A percentile compares a stretch with the other conserved stretches of the same genome.
Conservation (phyloP, 129 eudicot species). For the Escallonia herrerae region DNA sequence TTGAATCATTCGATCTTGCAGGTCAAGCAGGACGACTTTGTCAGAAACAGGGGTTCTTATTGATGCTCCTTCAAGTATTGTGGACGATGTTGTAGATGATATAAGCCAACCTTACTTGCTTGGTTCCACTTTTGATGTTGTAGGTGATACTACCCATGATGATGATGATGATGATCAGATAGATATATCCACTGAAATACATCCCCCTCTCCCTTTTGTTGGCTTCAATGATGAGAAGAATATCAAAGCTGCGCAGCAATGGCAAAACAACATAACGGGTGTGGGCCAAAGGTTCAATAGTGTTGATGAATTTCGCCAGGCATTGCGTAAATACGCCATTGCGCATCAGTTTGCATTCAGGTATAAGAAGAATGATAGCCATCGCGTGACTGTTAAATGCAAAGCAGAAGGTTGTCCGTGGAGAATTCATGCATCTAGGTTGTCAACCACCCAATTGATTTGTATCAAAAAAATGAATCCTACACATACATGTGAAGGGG, state of each 20-base stretch:
- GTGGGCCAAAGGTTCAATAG: conserved; percentile 21
- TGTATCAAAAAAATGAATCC: conserved; percentile 19
- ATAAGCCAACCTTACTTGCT: conserved; percentile 41
- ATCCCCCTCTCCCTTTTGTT: conserved; percentile 19
- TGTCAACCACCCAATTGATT: conserved; percentile 16
- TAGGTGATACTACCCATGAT: conserved; percentile 42
- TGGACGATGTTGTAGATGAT: conserved; percentile 59
- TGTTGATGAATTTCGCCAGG: conserved; percentile 16
- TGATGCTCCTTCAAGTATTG: conserved; percentile 54
- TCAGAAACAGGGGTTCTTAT: conserved; percentile 64
- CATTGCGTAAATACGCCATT: conserved; percentile 18
- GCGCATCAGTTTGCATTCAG: conserved; percentile 19
- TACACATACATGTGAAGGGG: conserved; percentile 37
- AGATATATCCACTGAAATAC: conserved; percentile 30
- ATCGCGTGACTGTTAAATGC: conserved; percentile 23
- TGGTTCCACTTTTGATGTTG: conserved; percentile 59
- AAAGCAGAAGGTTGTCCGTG: conserved; percentile 23
- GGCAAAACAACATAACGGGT: conserved; percentile 18
- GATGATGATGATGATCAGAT: conserved; percentile 30
- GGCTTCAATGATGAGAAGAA: conserved; percentile 2
- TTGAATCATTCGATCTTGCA: conserved; percentile 49
- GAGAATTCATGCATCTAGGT: conserved; percentile 20
- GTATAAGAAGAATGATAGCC: conserved; percentile 22
- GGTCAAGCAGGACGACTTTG: conserved; percentile 94
- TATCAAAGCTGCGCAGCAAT: conserved; percentile 7